These are phyloP conservation scores for Conoideocrella luteorostrata DNA, from an alignment of 2,329 filamentous ascomycete species.

Conservation along the genomic window DNA sequence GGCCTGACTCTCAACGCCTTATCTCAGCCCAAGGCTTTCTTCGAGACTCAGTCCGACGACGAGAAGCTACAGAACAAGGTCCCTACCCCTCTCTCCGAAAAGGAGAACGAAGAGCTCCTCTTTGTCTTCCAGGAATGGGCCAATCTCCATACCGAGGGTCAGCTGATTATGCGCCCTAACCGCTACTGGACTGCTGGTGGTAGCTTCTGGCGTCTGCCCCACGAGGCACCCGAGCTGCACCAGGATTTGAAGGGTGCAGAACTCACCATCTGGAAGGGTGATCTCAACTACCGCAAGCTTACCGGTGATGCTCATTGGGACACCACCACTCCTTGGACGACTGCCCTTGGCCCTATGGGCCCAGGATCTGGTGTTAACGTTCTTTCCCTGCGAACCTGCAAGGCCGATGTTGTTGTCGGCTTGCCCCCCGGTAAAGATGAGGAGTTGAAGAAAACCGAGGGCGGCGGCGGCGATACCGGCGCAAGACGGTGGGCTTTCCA, in stretches of 20 bases:
- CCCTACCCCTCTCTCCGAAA: slow-evolving; percentile 56
- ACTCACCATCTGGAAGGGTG: slow-evolving; percentile 93
- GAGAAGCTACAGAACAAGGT: slow-evolving; percentile 49
- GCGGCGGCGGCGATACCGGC: slow-evolving; percentile 63
- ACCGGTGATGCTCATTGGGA: slow-evolving; percentile 80
- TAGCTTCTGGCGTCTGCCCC: slow-evolving; percentile 82
- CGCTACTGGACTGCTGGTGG: slow-evolving; percentile 85
- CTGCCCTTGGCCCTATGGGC: slow-evolving; percentile 81
- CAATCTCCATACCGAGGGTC: slow-evolving; percentile 71
- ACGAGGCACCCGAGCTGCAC: slow-evolving; percentile 58
- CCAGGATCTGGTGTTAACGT: slow-evolving; percentile 75
- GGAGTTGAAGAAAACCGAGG: slow-evolving; percentile 60
- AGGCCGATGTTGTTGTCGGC: slow-evolving; percentile 91
- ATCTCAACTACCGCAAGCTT: slow-evolving; percentile 92
- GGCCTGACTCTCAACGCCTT: slow-evolving; percentile 73
- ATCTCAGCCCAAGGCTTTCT: slow-evolving; percentile 71
- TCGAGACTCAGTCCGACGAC: slow-evolving; percentile 67
- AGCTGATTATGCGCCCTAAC: slow-evolving; percentile 77
- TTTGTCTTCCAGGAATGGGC: slow-evolving; percentile 84
- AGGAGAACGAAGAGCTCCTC: slow-evolving; percentile 59
- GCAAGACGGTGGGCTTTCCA: slow-evolving; percentile 88
- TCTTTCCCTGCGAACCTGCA: slow-evolving; percentile 86
- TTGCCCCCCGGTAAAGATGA: slow-evolving; percentile 79
- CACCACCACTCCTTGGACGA: slow-evolving; percentile 75
- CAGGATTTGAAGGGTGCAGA: slow-evolving; percentile 77